phyloP scores from a whole-genome alignment of 2,329 filamentous ascomycete species.

The Fonsecaea nubica region DNA sequence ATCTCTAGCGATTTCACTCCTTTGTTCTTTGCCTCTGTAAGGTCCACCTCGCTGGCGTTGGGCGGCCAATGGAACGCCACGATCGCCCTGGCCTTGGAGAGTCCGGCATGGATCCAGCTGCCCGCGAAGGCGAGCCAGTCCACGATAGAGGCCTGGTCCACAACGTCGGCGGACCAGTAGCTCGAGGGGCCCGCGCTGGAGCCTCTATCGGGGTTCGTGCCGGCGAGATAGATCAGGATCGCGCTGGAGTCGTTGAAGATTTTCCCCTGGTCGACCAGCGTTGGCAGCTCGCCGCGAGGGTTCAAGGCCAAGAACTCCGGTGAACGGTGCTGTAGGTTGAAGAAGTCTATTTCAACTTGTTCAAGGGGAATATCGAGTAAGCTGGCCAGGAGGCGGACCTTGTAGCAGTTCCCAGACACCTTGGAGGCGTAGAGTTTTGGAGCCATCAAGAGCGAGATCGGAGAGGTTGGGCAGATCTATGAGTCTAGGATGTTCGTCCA shows the following conservation, averaged over 20 bases:
- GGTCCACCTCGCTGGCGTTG: conserved; percentile 28
- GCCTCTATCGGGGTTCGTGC: conserved; percentile 8
- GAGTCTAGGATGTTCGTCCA: not conserved
- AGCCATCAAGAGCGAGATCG: not conserved
- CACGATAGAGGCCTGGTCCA: conserved; percentile 27
- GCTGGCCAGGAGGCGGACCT: conserved; percentile 24
- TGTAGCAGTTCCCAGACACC: conserved; percentile 32
- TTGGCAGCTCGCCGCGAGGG: conserved; percentile 72
- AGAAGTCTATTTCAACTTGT: conserved; percentile 18
- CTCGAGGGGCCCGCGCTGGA: conserved; percentile 12
- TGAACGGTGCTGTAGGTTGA: conserved; percentile 37
- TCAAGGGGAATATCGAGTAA: conserved; percentile 19
- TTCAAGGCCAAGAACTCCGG: conserved; percentile 58
- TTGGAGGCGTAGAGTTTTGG: conserved; percentile 20
- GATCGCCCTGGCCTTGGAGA: conserved; percentile 36
- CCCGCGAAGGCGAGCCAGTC: conserved; percentile 30
- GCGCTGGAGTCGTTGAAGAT: conserved; percentile 25
- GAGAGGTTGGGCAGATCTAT: no score
- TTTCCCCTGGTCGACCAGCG: conserved; percentile 23
- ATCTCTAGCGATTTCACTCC: conserved; percentile 65
- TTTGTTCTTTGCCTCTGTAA: conserved; percentile 58
- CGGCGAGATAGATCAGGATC: conserved; percentile 27
- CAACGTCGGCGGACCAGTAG: conserved; percentile 23
- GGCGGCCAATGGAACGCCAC: conserved; percentile 36
- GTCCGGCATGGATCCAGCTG: conserved; percentile 21